Conservation (phyloP, 148 eudicot genomes). For the Nepenthes mirabilis region DNA sequence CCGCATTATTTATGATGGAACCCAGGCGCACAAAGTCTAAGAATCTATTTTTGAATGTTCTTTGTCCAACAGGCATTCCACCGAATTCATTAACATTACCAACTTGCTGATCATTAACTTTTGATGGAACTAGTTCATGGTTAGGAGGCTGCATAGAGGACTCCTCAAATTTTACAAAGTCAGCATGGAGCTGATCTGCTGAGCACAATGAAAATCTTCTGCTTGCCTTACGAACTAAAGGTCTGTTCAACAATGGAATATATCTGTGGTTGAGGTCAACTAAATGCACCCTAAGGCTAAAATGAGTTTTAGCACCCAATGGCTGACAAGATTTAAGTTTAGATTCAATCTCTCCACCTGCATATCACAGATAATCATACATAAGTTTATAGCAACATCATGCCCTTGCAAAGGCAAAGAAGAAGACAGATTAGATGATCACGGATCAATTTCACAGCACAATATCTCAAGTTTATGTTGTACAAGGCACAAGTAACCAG, state of each 20-base stretch:
- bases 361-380: slow-evolving; percentile 2
- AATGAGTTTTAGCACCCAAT: slow-evolving; percentile 11
- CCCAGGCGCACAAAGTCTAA: slow-evolving; percentile 53
- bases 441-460: no score
- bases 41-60: slow-evolving; percentile 55
- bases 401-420: not conserved
- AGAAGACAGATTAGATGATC: no score
- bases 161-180: slow-evolving; percentile 16
- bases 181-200: slow-evolving; percentile 14
- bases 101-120: not conserved
- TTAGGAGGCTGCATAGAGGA: slow-evolving; percentile 28
- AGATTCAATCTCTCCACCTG: slow-evolving; percentile 14
- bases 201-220: slow-evolving; percentile 11
- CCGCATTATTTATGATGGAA: slow-evolving; percentile 55
- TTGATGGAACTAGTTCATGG: slow-evolving; percentile 23
- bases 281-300: slow-evolving; percentile 15
- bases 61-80: slow-evolving; percentile 20
- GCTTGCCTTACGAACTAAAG: slow-evolving; percentile 13
- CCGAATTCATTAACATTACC: slow-evolving; percentile 6
- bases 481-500: no score
- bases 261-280: slow-evolving; percentile 17
- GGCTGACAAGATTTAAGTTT: slow-evolving; percentile 12
- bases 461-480: no score
- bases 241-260: slow-evolving; percentile 16
- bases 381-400: not conserved